phyloP scores from a whole-genome alignment of 148 eudicot genomes.

The Euryodendron excelsum region DNA sequence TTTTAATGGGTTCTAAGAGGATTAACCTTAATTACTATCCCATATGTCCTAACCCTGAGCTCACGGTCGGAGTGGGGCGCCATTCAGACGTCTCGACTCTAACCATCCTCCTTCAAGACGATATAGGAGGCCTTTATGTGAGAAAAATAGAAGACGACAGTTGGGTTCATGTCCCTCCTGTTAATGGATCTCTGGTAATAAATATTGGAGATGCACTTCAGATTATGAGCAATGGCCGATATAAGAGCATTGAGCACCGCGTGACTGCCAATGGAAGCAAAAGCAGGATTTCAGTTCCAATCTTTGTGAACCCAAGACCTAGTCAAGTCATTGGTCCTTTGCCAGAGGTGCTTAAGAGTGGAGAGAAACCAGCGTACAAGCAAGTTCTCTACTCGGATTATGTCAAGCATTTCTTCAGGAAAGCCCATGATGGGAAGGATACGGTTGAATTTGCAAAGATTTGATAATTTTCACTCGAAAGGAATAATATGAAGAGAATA shows the following conservation, averaged over 20 bases:
- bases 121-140: constrained; percentile 29
- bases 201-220: constrained; percentile 61
- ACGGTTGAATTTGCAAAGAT: constrained; percentile 42
- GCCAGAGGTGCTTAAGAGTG: constrained; percentile 30
- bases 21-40: constrained; percentile 37
- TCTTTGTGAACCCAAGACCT: constrained; percentile 40
- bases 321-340: constrained; percentile 42
- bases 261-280: constrained; percentile 42
- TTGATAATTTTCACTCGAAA: too few relatives aligned
- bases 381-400: constrained; percentile 51
- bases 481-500: too few relatives aligned
- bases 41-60: constrained; percentile 41
- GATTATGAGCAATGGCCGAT: constrained; percentile 59
- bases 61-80: constrained; percentile 26
- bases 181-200: constrained; percentile 47
- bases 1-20: constrained; percentile 22
- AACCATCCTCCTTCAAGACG: constrained; percentile 38
- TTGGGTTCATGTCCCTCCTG: constrained; percentile 43
- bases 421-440: constrained; percentile 47
- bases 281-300: constrained; percentile 40
- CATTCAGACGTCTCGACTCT: constrained; percentile 34
- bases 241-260: constrained; percentile 59
- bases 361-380: constrained; percentile 50
- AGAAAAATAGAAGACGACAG: not conserved
- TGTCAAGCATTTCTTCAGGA: constrained; percentile 44